Percentiles rank a stretch among this genome's conserved stretches.
Conservation (phyloP, 2,329 filamentous ascomycete genomes). For the Colletotrichum abscissum region DNA sequence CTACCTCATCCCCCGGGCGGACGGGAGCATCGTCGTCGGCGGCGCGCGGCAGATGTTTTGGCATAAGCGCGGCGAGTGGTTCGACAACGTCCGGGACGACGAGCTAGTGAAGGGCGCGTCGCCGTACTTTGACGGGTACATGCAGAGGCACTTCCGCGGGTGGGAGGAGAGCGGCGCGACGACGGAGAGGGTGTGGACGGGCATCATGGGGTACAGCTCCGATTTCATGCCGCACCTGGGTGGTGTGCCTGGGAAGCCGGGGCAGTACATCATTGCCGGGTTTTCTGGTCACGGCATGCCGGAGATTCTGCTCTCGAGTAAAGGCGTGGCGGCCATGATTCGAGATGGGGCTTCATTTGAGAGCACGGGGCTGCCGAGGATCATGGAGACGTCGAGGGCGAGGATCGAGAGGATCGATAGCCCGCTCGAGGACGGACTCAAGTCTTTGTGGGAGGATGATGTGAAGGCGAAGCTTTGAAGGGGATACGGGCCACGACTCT, state of each 20-base stretch:
- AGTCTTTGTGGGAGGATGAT: not conserved
- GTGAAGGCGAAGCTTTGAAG: not conserved
- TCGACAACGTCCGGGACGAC: slow-evolving; percentile 56
- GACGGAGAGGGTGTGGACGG: slow-evolving; percentile 48
- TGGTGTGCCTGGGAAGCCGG: slow-evolving; percentile 50
- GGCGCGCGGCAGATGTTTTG: slow-evolving; percentile 46
- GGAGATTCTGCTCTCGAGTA: not conserved
- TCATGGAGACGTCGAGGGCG: not conserved
- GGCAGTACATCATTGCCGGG: slow-evolving; percentile 56
- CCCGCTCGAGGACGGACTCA: not conserved
- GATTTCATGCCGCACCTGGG: slow-evolving; percentile 58
- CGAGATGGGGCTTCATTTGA: not conserved
- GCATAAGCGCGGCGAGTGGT: slow-evolving; percentile 52
- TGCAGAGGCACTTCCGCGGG: slow-evolving; percentile 58
- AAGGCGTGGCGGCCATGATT: not conserved
- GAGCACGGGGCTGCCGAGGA: not conserved
- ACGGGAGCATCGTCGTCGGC: slow-evolving; percentile 48
- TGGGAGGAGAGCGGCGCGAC: slow-evolving; percentile 57
- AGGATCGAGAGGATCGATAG: not conserved
- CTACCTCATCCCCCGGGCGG: slow-evolving; percentile 71
- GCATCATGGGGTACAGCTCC: slow-evolving; percentile 53
- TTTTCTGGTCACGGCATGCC: slow-evolving; percentile 51
- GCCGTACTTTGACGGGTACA: slow-evolving; percentile 59
- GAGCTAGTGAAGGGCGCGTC: slow-evolving; percentile 54
- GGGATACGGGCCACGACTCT: too few relatives aligned